phyloP scores from a whole-genome alignment of 2,329 filamentous ascomycete genomes.

The Pseudocercospora fijiensis region DNA sequence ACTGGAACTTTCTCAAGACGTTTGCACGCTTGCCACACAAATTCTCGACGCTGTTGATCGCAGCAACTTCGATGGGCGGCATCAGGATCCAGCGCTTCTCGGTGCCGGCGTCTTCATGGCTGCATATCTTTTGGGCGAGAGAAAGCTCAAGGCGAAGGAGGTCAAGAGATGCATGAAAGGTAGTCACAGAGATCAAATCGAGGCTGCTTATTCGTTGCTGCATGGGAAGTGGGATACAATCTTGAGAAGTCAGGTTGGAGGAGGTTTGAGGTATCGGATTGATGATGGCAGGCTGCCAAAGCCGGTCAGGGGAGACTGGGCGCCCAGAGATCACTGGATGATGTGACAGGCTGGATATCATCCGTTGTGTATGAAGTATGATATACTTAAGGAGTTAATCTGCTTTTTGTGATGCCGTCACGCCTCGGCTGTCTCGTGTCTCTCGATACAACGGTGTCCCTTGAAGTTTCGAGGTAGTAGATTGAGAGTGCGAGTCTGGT shows the following conservation, averaged over 20 bases:
- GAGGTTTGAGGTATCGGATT: background rate
- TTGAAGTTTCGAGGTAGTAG: too few relatives aligned
- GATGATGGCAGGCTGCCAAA: background rate
- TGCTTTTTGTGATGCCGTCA: background rate
- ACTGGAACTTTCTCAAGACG: background rate
- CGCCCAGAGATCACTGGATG: slow-evolving; percentile 1
- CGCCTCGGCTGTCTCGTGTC: background rate
- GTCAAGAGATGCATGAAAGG: background rate
- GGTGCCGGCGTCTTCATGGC: background rate
- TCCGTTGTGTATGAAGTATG: too few relatives aligned
- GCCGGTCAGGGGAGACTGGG: background rate
- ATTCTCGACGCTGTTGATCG: background rate
- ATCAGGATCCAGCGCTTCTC: background rate
- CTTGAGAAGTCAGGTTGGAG: background rate
- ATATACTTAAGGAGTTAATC: background rate
- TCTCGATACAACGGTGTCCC: background rate
- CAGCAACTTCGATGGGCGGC: background rate
- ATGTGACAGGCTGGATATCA: too few relatives aligned
- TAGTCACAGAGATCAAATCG: background rate
- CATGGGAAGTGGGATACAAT: background rate
- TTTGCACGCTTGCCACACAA: background rate
- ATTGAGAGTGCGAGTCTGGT: background rate
- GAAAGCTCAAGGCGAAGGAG: background rate
- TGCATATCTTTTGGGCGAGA: background rate
- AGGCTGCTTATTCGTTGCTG: background rate